Base-by-base conservation (phyloP, 352 stramenopile species). In the Pythium rishiriense region DNA sequence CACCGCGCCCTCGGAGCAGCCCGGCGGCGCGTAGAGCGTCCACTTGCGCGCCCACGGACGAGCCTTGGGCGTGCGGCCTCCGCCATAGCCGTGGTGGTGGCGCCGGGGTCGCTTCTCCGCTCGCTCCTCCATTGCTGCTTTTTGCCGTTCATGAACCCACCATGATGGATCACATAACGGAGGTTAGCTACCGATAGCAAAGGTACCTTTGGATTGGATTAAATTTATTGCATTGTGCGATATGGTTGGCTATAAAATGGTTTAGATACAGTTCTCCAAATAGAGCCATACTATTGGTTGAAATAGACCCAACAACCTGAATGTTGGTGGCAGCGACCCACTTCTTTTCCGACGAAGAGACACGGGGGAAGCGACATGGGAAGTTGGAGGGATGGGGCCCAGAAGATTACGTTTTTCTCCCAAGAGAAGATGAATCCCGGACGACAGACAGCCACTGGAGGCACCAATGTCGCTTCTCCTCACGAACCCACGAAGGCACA, bases 11-110 rank as follows among this genome's bases (percentile, higher is more conserved):
- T 69, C 54, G 6, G 63, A 59, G 35, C 69, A 70, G 14, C 29
- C 35, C 0, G 75, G 78, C n/a, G 74, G 64, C 22, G 72, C 70
- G 43, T 89, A 89, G 59, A 74, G 53, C 50, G 65, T 82, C 80
- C 80, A 89, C 31, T 75, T 78, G 60, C 80, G 72, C 11, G 51
- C 33, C 48, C 60, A 72, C 26, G 57, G 64, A 3, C 58, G 52
- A 4, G 21, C 2, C 21, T 58, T 62, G 12, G 64, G 46, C 2
- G 53, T 24, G 15, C 37, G 37, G 19, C 37, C 15, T 9, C 47
- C 47, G 6, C 47, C n/a, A 29, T 29, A n/a, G 42, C 33, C 28
- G 41, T 26, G 28, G 28, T 29, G 29, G 21, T 24, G 28, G 33
- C 21, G 29, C 11, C 25, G 55, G 28, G 37, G 41, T 21, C 21